phyloP scores from a whole-genome alignment of 2,329 filamentous ascomycete species.

The Plenodomus tracheiphilus region DNA sequence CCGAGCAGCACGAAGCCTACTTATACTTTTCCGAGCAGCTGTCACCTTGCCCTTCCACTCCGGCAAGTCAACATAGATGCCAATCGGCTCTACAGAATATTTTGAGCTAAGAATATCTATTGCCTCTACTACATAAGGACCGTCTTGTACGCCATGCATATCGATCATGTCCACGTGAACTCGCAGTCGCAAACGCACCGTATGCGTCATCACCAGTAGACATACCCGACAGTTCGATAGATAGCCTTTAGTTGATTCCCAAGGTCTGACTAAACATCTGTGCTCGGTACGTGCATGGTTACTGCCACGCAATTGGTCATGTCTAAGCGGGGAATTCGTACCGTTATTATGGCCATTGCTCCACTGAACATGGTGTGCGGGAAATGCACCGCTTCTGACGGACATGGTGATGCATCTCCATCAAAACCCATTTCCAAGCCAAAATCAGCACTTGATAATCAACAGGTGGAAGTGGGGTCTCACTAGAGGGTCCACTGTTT shows the following conservation, averaged over 20 bases:
- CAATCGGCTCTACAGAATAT: background rate
- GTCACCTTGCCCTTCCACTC: background rate
- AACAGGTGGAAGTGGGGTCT: background rate
- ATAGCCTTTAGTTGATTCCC: background rate
- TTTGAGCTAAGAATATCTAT: background rate
- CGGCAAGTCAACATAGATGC: background rate
- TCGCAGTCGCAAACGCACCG: slow-evolving; percentile 6
- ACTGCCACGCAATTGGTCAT: too few relatives aligned
- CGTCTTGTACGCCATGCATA: slow-evolving; percentile 2
- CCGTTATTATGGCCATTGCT: too few relatives aligned
- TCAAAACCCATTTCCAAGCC: slow-evolving; percentile 9
- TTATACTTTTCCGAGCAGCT: slow-evolving; percentile 24
- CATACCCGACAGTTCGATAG: too few relatives aligned
- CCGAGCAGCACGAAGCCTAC: slow-evolving; percentile 9
- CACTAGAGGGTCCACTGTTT: background rate
- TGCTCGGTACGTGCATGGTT: background rate
- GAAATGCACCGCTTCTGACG: background rate
- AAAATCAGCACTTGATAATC: slow-evolving; percentile 29
- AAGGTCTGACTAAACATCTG: background rate
- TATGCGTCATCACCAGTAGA: too few relatives aligned
- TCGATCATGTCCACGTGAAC: slow-evolving; percentile 4
- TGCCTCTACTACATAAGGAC: slow-evolving; percentile 2
- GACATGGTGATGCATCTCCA: slow-evolving; percentile 5
- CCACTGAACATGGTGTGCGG: background rate
- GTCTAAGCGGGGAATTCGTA: too few relatives aligned